Evolutionary conservation across 768 basidiomycete species (phyloP), one percentile per base, ranked within the genome.

Genomic region (Podaxis sp.): DNA sequence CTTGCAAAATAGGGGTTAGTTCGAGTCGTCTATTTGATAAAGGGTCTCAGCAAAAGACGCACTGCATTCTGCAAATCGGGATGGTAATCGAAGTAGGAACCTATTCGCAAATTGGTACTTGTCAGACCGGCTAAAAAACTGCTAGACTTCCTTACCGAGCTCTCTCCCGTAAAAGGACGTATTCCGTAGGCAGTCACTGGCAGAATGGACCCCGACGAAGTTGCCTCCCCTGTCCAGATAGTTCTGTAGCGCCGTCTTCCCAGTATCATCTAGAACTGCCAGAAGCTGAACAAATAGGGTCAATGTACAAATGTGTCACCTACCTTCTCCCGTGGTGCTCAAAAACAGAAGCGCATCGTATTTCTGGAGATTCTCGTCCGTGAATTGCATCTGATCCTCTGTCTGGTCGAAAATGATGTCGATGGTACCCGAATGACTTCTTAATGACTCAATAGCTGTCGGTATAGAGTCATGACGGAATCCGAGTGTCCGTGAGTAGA

Each of bases 391-490:
- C 61, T 71, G 71, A 61, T 90, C 87, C 67, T 91, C 90, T 2
- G 88, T 86, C 58, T 84, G 77, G 52, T 84, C 82, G 61, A 91
- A 89, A 23, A 74, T 54, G 54, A 85, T 76, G 62, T 82, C 74
- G 59, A 86, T 80, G 0, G 71, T 66, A n/a, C 73, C 60, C 1
- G 77, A 78, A 23, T 74, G 76, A 1, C 74, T 69, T 59, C 79
- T 78, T 42, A 91, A 71, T 0, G 81, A 81, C 46, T 80, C 71
- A 27, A 89, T 82, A 3, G 89, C 88, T 1, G 84, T 82, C 0
- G 89, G 89, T 59, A 91, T 91, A 2, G 86, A 88, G 62, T 90
- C 89, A 66, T 92, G 90, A 61, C 88, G 76, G 70, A 81, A 92
- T 4, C 79, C 82, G 5, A 71, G 68, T 0, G 87, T 90, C 1